Evolutionary conservation across 1,139 yeast species (phyloP).

Genomic region (Magnusiomyces suaveolens): DNA sequence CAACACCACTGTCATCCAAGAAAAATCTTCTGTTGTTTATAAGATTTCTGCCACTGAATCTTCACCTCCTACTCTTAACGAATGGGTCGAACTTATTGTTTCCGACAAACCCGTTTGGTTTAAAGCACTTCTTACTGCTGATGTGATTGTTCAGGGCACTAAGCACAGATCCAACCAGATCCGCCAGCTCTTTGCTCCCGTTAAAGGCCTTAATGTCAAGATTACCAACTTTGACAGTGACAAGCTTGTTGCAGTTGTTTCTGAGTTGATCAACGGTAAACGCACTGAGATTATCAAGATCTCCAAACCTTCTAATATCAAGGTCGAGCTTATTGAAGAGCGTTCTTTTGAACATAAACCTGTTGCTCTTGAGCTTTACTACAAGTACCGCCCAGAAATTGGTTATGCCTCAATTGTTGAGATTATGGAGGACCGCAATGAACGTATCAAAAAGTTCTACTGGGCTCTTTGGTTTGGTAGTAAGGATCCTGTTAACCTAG

Average conservation of each 20-base stretch:
- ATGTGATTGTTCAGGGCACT: constrained; percentile 75
- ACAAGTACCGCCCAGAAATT: constrained; percentile 68
- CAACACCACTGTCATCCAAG: constrained; percentile 31
- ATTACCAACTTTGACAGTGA: constrained; percentile 43
- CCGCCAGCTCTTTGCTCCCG: constrained; percentile 70
- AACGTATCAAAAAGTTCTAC: constrained; percentile 88
- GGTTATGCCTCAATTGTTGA: constrained; percentile 95
- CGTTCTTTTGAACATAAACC: constrained; percentile 74
- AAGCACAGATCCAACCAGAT: constrained; percentile 73
- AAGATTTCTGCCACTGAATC: constrained; percentile 36
- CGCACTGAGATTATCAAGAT: constrained; percentile 60
- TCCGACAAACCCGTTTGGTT: constrained; percentile 80
- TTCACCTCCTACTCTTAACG: constrained; percentile 32
- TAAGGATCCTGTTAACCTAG: constrained; percentile 44
- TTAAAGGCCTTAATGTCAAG: constrained; percentile 54
- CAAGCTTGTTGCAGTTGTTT: constrained; percentile 54
- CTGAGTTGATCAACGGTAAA: constrained; percentile 66
- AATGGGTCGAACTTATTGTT: constrained; percentile 76
- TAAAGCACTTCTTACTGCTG: constrained; percentile 74
- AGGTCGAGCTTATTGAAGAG: constrained; percentile 71
- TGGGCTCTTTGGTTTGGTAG: constrained; percentile 96
- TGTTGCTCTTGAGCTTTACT: constrained; percentile 66
- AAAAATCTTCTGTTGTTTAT: constrained; percentile 36
- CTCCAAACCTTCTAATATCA: constrained; percentile 44
- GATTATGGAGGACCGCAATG: constrained; percentile 81